Evolutionary conservation across 2,329 filamentous ascomycete species (phyloP), one percentile per base, ranked within the genome.

Genomic region (Calonectria pseudoturangicola): DNA sequence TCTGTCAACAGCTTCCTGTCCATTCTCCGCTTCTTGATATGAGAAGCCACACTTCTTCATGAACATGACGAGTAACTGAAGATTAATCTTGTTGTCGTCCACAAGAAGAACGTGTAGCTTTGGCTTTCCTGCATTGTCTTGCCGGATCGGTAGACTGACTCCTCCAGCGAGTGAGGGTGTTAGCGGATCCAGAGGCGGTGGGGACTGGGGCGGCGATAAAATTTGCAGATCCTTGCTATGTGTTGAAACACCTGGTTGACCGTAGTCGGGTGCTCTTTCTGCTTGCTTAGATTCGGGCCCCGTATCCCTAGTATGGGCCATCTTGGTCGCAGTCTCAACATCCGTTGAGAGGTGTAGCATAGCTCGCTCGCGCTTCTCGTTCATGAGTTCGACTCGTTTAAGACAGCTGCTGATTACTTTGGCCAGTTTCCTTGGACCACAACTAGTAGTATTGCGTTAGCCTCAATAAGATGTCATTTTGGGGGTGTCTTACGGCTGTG

Each of bases 1-100:
- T 10, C 76, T 79, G 21, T 86, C 83, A 1, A 89, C 80, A 2
- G 88, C 88, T 76, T 88, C 84, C 21, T 85, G 83, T 7, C 88
- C 88, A 71, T 89, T 86, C 41, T 80, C 81, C 0, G 87, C 88
- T 8, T 84, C 85, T 18, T 82, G 80, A 71, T 84, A 84, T 1
- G 83, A 81, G 39, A 83, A 83, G 4, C 85, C 84, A 27, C 83
- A 84, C 73, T 86, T 87, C 30, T 81, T 82, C 79, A 86, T 83
- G 43, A 85, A 87, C 48, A 83, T 86, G 15, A 84, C 81, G 2
- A 87, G 80, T 0, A 87, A 79, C 74, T 85, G 82, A 9, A 87
- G 79, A 67, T 86, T 86, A 73, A 86, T 85, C 2, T 80, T 79
- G 74, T 87, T 87, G 73, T 86, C 85, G 60, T 87, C 85, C 2